Percentiles rank a stretch among this genome's conserved stretches.
phyloP scores from a whole-genome alignment of 805 yeast species.

The Saccharomycopsis sp. region DNA sequence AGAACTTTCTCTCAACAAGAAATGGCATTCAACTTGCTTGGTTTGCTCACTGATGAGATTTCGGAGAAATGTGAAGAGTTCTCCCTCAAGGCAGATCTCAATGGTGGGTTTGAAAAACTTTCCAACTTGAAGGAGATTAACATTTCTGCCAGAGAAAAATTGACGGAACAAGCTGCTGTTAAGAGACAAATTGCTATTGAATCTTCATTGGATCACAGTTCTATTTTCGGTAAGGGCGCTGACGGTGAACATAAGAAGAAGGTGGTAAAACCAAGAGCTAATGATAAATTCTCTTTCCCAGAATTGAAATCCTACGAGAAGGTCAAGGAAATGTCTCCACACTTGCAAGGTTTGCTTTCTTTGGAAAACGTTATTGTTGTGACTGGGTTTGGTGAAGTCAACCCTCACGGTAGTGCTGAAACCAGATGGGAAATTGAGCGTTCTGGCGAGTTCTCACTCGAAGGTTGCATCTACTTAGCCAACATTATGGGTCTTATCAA shows the following conservation, averaged over 20 bases:
- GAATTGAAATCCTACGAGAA: conserved; percentile 67
- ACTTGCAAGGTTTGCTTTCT: conserved; percentile 84
- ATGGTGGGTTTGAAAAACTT: conserved; percentile 95
- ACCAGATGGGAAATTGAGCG: conserved; percentile 99
- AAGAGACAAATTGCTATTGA: conserved; percentile 94
- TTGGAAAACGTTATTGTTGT: conserved; percentile 88
- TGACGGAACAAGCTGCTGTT: conserved; percentile 69
- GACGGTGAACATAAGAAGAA: conserved; percentile 24
- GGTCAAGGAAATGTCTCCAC: conserved; percentile 51
- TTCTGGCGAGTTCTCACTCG: conserved; percentile 85
- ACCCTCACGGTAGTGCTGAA: conserved; percentile 99
- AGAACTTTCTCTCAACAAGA: conserved; percentile 98
- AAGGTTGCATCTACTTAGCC: conserved; percentile 98
- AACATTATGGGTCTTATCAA: conserved; percentile 98
- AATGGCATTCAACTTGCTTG: conserved; percentile 97
- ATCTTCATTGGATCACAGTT: conserved; percentile 74
- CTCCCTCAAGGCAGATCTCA: conserved; percentile 96
- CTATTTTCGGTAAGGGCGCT: conserved; percentile 19
- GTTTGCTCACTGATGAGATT: conserved; percentile 82
- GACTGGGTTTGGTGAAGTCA: conserved; percentile 97
- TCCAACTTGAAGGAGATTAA: conserved; percentile 87
- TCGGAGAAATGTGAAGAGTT: conserved; percentile 81
- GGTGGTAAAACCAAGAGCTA: conserved; percentile 81
- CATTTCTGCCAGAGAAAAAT: conserved; percentile 62
- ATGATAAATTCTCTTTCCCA: conserved; percentile 92